These are phyloP conservation scores for Choiromyces venosus DNA, from an alignment of 495 filamentous ascomycete species.

Conservation along the genomic window DNA sequence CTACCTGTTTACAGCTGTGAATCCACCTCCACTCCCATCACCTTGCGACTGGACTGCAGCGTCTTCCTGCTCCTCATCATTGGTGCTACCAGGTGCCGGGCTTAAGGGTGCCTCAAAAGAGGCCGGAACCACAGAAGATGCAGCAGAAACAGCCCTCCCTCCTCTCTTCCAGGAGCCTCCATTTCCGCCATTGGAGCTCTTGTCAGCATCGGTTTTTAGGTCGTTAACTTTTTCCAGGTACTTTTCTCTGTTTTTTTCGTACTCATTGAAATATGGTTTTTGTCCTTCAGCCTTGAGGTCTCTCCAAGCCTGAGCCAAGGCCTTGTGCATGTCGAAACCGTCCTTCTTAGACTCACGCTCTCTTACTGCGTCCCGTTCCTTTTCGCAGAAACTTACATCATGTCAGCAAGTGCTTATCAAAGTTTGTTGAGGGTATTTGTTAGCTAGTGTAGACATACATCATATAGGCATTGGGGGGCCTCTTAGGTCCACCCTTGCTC, in stretches of 20 bases:
- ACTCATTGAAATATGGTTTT: constrained; percentile 43
- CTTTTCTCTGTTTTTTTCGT: constrained; percentile 40
- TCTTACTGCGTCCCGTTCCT: constrained; percentile 41
- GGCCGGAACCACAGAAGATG: constrained; percentile 34
- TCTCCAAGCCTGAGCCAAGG: constrained; percentile 42
- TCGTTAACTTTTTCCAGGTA: constrained; percentile 38
- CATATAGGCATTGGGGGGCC: constrained; percentile 43
- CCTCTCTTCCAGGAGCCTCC: constrained; percentile 32
- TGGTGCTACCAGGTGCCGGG: constrained; percentile 34
- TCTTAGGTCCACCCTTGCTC: constrained; percentile 41
- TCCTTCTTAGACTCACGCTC: constrained; percentile 42
- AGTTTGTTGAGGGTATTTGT: constrained; percentile 16
- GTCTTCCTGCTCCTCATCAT: constrained; percentile 42
- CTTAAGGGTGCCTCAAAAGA: constrained; percentile 34
- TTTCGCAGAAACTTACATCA: constrained; percentile 43
- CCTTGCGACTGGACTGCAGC: constrained; percentile 19
- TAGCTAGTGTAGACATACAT: constrained; percentile 32
- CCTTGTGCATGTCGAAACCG: constrained; percentile 44
- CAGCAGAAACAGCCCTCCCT: constrained; percentile 34
- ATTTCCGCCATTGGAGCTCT: constrained; percentile 26
- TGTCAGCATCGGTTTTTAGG: constrained; percentile 34
- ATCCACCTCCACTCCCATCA: constrained; percentile 38
- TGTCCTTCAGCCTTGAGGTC: constrained; percentile 42
- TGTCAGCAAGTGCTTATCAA: constrained; percentile 36
- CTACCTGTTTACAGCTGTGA: constrained; percentile 45